Percentiles rank a stretch among this genome's conserved stretches.
Conservation (phyloP, 306 rosid species). For the Macrotyloma uniflorum region DNA sequence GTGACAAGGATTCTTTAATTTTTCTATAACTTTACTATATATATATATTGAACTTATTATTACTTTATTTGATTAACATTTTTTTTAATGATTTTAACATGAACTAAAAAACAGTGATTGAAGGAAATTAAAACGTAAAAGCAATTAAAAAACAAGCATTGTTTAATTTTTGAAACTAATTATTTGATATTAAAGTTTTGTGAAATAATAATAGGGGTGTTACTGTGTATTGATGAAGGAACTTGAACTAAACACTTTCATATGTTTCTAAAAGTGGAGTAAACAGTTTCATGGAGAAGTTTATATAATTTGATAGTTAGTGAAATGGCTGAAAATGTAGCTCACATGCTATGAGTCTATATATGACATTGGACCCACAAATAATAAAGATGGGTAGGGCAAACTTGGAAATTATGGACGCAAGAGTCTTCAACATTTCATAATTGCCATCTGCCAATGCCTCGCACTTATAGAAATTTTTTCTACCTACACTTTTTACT, state of each 20-base stretch:
- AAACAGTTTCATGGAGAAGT: neutral
- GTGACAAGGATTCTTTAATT: no score
- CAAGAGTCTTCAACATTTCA: neutral
- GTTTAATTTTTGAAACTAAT: neutral
- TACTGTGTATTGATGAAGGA: neutral
- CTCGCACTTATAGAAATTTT: neutral
- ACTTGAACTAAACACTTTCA: no score
- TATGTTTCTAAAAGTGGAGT: conserved; percentile 8
- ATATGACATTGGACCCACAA: conserved; percentile 11
- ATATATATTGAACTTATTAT: no score
- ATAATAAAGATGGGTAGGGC: conserved; percentile 44
- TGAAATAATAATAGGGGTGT: neutral
- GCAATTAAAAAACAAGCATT: neutral
- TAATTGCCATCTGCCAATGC: conserved; percentile 25
- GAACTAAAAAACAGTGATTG: no score
- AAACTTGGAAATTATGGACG: conserved; percentile 16
- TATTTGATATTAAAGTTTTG: neutral
- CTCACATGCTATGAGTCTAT: neutral
- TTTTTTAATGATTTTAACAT: no score
- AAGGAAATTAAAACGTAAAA: neutral
- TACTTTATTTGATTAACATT: no score
- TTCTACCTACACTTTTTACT: conserved; percentile 21
- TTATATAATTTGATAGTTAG: neutral
- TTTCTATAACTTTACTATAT: no score
- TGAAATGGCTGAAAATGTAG: conserved; percentile 15